A percentile compares a stretch with the other conserved stretches of the same genome.
These are phyloP conservation scores for Suhomyces sp. DNA, from an alignment of 805 yeast genomes.

Conservation along the genomic window DNA sequence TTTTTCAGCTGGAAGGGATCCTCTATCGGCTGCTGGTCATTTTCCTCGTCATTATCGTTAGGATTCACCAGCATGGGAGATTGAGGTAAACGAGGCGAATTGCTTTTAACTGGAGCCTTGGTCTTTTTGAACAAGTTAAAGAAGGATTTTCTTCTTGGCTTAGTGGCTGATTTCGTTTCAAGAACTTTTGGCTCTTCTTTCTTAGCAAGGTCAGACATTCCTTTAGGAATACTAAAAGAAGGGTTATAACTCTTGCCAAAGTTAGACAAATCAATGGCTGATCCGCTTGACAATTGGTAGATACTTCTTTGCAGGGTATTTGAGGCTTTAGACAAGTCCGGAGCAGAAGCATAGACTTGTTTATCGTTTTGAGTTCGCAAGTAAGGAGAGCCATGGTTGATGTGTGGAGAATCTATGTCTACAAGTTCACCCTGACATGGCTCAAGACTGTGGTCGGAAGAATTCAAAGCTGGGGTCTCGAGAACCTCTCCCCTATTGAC, in stretches of 20 bases:
- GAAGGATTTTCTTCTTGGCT: slow-evolving; percentile 28
- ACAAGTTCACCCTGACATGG: slow-evolving; percentile 5
- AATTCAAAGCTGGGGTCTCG: neutral
- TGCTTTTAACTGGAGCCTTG: slow-evolving; percentile 6
- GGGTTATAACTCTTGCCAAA: slow-evolving; percentile 41
- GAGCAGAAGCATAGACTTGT: slow-evolving; percentile 10
- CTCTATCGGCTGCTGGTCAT: neutral
- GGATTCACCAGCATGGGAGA: slow-evolving; percentile 9
- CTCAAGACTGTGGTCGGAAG: neutral
- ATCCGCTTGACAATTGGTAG: slow-evolving; percentile 23
- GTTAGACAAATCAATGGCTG: slow-evolving; percentile 37
- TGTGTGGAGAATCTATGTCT: neutral
- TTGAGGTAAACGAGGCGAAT: slow-evolving; percentile 13
- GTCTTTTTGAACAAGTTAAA: slow-evolving; percentile 34
- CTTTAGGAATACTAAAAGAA: slow-evolving; percentile 23
- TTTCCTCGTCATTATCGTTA: neutral
- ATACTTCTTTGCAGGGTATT: neutral
- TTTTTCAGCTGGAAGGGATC: neutral
- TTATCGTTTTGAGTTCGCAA: neutral
- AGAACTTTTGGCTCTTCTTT: slow-evolving; percentile 2
- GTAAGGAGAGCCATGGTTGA: neutral
- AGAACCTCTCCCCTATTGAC: neutral
- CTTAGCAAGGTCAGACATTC: slow-evolving; percentile 10
- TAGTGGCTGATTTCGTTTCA: neutral
- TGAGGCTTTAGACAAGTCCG: slow-evolving; percentile 9